phyloP scores from a whole-genome alignment of 2,329 filamentous ascomycete species.

The Penicillium sp. region DNA sequence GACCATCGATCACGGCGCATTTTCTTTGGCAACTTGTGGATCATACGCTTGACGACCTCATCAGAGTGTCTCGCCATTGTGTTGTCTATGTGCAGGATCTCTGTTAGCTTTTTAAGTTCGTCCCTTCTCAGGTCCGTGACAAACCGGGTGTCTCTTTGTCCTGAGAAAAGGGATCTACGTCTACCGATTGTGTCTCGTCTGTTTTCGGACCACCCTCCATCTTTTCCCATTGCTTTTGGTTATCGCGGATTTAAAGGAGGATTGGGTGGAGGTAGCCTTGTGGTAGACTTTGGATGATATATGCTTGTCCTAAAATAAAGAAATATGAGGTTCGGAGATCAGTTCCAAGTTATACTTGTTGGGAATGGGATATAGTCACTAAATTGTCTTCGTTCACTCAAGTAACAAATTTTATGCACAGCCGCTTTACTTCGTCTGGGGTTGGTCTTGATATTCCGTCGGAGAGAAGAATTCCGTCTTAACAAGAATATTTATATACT shows the following conservation, averaged over 20 bases:
- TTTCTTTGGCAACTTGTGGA: constrained; percentile 19
- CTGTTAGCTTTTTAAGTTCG: constrained; percentile 26
- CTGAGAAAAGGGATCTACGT: not conserved
- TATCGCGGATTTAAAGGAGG: not conserved
- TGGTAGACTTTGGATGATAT: not conserved
- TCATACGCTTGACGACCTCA: constrained; percentile 12
- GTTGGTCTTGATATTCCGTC: not conserved
- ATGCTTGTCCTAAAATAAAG: not conserved
- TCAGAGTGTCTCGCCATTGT: constrained; percentile 4
- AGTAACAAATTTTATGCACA: not conserved
- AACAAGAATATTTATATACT: not conserved
- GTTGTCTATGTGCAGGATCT: constrained; percentile 25
- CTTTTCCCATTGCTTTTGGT: not conserved
- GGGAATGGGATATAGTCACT: not conserved
- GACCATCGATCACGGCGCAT: constrained; percentile 10
- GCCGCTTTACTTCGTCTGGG: not conserved
- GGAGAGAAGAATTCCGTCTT: not conserved
- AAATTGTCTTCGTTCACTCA: not conserved
- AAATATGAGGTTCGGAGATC: not conserved
- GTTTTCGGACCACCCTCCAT: not conserved
- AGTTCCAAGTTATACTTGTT: not conserved
- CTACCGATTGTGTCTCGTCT: not conserved
- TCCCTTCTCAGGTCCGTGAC: constrained; percentile 21
- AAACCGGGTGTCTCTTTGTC: constrained; percentile 18
- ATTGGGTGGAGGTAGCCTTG: not conserved